A percentile compares a stretch with the other conserved stretches of the same genome.
phyloP scores from a whole-genome alignment of 352 stramenopile species.

The Globisporangium camurandrum region DNA sequence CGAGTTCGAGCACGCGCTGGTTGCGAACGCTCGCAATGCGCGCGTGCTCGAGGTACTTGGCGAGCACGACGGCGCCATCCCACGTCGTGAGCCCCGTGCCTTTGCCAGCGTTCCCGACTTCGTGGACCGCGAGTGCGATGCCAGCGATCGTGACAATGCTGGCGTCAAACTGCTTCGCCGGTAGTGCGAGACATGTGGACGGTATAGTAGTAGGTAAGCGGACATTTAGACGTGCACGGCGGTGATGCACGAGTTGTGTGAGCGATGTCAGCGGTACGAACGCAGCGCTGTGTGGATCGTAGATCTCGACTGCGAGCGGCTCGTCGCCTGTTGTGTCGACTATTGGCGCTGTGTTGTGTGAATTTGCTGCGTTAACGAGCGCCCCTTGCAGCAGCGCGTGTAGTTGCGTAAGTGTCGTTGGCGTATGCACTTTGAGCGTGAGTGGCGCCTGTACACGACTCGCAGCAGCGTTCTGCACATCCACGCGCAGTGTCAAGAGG shows the following conservation, averaged over 20 bases:
- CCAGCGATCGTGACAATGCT: conserved; percentile 50
- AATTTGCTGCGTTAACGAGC: conserved; percentile 1
- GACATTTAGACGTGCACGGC: conserved; percentile 37
- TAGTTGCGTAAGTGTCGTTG: conserved; percentile 3
- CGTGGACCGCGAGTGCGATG: conserved; percentile 34
- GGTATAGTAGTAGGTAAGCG: conserved; percentile 9
- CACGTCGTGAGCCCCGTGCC: conserved; percentile 88
- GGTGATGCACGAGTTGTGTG: conserved; percentile 17
- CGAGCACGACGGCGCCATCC: conserved; percentile 88
- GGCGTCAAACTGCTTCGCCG: conserved; percentile 49
- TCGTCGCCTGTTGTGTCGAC: too few species aligned
- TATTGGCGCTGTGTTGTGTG: conserved; percentile 5
- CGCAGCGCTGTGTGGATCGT: conserved; percentile 22
- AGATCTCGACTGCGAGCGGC: conserved; percentile 47
- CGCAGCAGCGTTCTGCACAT: conserved; percentile 12
- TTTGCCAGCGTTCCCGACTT: conserved; percentile 74
- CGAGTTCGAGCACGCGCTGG: conserved; percentile 70
- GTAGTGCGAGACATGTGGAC: conserved; percentile 32
- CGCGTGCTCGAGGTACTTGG: conserved; percentile 84
- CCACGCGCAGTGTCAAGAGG: conserved; percentile 12
- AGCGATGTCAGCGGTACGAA: conserved; percentile 21
- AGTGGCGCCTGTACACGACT: background rate
- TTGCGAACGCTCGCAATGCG: conserved; percentile 20
- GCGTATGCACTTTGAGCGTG: conserved; percentile 6
- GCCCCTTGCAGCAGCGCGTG: conserved; percentile 1